Evolutionary conservation across 441 rosid genomes (phyloP), one percentile per base, ranked within the genome.

Genomic region (Gossypium schwendimanii): DNA sequence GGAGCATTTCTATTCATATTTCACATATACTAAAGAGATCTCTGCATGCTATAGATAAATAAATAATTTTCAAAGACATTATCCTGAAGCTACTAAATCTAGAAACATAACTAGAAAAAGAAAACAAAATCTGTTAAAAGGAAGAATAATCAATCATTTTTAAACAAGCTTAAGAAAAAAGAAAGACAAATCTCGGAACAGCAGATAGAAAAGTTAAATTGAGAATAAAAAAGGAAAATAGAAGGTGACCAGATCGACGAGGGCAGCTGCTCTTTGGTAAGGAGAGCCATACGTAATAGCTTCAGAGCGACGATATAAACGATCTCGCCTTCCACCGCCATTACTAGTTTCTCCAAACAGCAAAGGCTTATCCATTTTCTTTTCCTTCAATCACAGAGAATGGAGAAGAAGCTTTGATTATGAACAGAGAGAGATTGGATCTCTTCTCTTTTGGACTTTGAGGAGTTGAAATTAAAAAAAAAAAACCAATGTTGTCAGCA

Each of bases 231-330:
- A n/a, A 8, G 14, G 21, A 60, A 24, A 2, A 28, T 21, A 15
- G 15, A 12, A 10, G n/a, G 68, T 62, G 26, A 94, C 99, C 88
- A 95, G 94, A 87, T 95, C 99, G 78, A 93, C 98, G 64, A 95
- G 92, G 3, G 99, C 97, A 60, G 99, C 99, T 18, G 98, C 98
- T 70, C 85, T 89, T 82, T 95, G 97, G 74, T 75, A 90, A 72
- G 82, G 77, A 49, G 97, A 84, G 77, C 98, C 98, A 62, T 78
- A 78, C 3, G 97, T 73, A 72, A 95, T 89, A 36, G 99, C 99
- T 62, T 89, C 87, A 65, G 91, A 85, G 24, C 89, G 92, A 70
- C 93, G 93, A 59, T 49, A 49, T 28, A 84, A 80, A 15, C 73
- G 71, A 71, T 76, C 85, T 67, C 70, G 72, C n/a, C 66, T 69